Evolutionary conservation across 305 asterid genomes (phyloP), one percentile per base, ranked within the genome.

Genomic region (Striga hermonthica): DNA sequence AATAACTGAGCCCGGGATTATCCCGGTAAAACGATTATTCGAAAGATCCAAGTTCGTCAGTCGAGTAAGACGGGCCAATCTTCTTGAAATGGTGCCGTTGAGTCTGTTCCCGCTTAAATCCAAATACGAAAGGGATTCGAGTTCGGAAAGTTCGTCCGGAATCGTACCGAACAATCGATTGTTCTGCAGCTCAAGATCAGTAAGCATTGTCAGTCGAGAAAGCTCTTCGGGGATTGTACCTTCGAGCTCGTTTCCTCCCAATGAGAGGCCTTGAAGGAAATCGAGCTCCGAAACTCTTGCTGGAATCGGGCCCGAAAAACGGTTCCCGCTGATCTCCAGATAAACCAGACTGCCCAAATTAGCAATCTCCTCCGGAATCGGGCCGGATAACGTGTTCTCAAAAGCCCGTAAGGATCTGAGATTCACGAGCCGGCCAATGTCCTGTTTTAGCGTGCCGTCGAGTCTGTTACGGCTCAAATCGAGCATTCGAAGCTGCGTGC

Each of bases 101-200:
- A 88, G 79, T 75, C 66, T 71, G 84, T 91, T 91, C 53, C 83
- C 78, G 34, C 94, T 85, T 60, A 91, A 80, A 62, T 86, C 88
- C 74, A 91, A 63, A 71, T 65, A 48, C 13, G 91, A 71, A 56
- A 91, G 85, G 1, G 53, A 78, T 59, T 75, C 77, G 1, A 88
- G 84, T 11, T 75, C 69, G 3, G 87, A 78, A 47, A 88, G 64
- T 8, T 80, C 75, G n/a, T 66, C 73, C 2, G 95, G 91, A 66
- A 91, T 69, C 38, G 79, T 79, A 9, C 96, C 95, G 0, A 43
- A 45, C 6, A 91, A 61, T 48, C 65, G 75, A 68, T 89, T 91
- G 68, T 79, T 49, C 67, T 73, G 74, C 76, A 91, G 16, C 35
- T 64, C 80, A 63, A 89, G 89, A 64, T 81, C 84, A 49, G 74